Base-by-base conservation (phyloP, 331 rosid genomes). In the Spiraea crenata region DNA sequence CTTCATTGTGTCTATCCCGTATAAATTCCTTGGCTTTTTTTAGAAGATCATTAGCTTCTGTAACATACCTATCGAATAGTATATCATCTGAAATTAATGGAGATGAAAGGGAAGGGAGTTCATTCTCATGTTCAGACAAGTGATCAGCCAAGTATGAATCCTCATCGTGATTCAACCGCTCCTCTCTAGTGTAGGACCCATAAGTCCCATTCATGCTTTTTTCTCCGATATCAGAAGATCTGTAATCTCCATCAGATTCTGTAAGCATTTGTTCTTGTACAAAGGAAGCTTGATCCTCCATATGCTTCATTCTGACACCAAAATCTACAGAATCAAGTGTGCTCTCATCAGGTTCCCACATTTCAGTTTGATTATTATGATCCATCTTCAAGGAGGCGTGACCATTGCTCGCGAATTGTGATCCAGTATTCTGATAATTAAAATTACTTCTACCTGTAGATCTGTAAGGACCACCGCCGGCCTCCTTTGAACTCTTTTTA, bases 31-130 rank as follows among this genome's bases (percentile, higher is more conserved):
- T 93, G 47, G 97, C 92, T 81, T 87, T 85, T 60, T 83, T 86
- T 40, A 87, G 77, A 74, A 91, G 92, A 64, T 79, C 86, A 11
- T 84, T 86, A 50, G 99, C 97, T 83, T 91, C 97, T 57, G 78
- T 82, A 47, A 91, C 86, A 83, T 81, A 86, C 77, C 82, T 83
- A 70, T 85, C 96, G 78, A 93, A 91, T 74, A 86, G 19, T 19
- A 82, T 65, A 82, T 93, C 99, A 66, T 93, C 87, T 7, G 89
- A 88, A 70, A 83, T 49, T 63, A 70, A 79, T 13, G 90, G 34
- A 68, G 89, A 82, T 41, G 85, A 73, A 80, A 82, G 25, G 49
- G 80, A 38, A 69, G 76, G 72, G 57, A 71, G 65, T 74, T 77
- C 88, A 77, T 64, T 83, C 80, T 83, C 84, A 38, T 20, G 55